These are phyloP conservation scores for Metschnikowia proteae DNA, from an alignment of 805 yeast genomes.

Conservation along the genomic window DNA sequence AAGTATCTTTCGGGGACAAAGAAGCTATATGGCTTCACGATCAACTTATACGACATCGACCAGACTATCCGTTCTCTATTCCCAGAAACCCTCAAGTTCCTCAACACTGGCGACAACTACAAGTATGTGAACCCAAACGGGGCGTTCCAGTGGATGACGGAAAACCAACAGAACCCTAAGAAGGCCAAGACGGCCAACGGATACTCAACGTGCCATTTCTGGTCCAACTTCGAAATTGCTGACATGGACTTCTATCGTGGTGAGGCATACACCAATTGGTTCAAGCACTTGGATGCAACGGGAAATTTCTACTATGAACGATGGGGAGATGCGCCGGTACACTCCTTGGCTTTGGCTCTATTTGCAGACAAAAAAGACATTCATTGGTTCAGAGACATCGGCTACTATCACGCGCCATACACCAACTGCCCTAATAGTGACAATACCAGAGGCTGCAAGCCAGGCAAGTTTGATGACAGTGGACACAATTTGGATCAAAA, in stretches of 20 bases:
- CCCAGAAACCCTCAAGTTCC: conserved; percentile 63
- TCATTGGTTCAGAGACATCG: conserved; percentile 88
- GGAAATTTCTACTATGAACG: conserved; percentile 88
- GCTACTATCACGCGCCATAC: conserved; percentile 73
- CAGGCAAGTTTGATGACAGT: conserved; percentile 55
- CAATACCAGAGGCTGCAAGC: conserved; percentile 43
- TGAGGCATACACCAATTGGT: conserved; percentile 64
- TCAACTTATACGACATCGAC: conserved; percentile 67
- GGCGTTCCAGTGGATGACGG: conserved; percentile 51
- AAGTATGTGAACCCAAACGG: conserved; percentile 47
- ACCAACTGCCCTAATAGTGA: conserved; percentile 64
- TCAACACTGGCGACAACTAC: conserved; percentile 54
- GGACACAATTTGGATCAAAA: conserved; percentile 58
- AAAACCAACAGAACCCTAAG: conserved; percentile 48
- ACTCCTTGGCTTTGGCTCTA: conserved; percentile 66
- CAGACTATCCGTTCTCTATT: conserved; percentile 60
- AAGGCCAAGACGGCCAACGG: conserved; percentile 41
- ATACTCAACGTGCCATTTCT: conserved; percentile 76
- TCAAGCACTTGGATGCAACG: conserved; percentile 55
- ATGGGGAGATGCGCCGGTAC: conserved; percentile 95
- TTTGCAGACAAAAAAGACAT: conserved; percentile 65
- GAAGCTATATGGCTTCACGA: conserved; percentile 71
- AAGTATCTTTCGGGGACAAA: conserved; percentile 63
- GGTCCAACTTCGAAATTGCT: conserved; percentile 87
- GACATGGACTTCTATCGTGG: conserved; percentile 76